A percentile compares a stretch with the other conserved stretches of the same genome.
Evolutionary conservation across 768 basidiomycete species (phyloP).

Genomic region (Sporobolomyces phaffii): DNA sequence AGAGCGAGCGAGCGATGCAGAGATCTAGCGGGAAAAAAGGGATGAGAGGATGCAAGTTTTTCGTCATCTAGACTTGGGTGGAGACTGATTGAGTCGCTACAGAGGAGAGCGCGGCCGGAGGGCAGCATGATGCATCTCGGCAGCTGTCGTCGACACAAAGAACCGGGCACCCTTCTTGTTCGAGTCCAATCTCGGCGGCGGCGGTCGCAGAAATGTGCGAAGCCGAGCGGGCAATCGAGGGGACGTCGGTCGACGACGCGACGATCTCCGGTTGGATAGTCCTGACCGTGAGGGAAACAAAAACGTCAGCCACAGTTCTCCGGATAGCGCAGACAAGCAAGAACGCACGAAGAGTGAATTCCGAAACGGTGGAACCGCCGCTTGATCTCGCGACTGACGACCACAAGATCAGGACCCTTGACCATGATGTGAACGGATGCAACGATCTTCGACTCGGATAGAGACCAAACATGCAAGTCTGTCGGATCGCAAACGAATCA

Average conservation of each 20-base stretch:
- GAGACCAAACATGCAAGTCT: conserved; percentile 94
- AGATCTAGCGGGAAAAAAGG: neutral
- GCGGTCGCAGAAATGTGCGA: conserved; percentile 19
- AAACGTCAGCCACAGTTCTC: neutral
- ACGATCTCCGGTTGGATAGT: conserved; percentile 43
- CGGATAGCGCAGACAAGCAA: too few relatives aligned
- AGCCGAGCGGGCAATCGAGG: neutral
- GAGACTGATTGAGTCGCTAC: conserved; percentile 5
- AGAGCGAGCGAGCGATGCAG: neutral
- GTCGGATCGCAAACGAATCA: neutral
- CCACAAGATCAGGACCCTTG: conserved; percentile 82
- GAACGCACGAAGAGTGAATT: conserved; percentile 71
- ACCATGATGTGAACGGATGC: conserved; percentile 91
- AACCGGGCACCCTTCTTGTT: conserved; percentile 35
- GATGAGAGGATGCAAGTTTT: neutral
- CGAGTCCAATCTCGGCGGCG: conserved; percentile 14
- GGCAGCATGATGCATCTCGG: conserved; percentile 30
- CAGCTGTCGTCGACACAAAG: conserved; percentile 39
- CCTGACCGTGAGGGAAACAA: too few relatives aligned
- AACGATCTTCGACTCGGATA: conserved; percentile 89
- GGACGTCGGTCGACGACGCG: neutral
- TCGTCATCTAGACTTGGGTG: neutral
- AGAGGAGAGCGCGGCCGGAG: conserved; percentile 17
- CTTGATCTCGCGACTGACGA: conserved; percentile 73
- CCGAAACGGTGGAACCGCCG: conserved; percentile 79